Evolutionary conservation across 352 stramenopile genomes (phyloP).

Genomic region (Globisporangium spiculum): DNA sequence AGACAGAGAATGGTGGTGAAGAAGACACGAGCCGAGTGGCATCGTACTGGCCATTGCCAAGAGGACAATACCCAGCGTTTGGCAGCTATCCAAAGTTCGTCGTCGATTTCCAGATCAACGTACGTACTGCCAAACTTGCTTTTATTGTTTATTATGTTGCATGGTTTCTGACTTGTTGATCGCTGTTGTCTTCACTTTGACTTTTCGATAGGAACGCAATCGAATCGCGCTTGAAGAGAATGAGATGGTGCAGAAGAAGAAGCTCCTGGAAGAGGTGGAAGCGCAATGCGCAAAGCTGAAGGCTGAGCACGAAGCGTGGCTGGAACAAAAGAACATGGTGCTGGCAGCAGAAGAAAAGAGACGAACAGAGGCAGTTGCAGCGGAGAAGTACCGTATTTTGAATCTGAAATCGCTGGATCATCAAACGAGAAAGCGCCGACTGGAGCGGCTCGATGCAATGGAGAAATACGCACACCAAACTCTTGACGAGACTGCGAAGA

Average conservation of each 20-base stretch:
- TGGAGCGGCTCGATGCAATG: slow-evolving; percentile 62
- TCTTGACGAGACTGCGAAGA: slow-evolving; percentile 58
- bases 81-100: slow-evolving; percentile 74
- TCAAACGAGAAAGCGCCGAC: slow-evolving; percentile 55
- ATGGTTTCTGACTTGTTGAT: slow-evolving; percentile 1
- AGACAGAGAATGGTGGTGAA: slow-evolving; percentile 1
- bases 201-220: slow-evolving; percentile 59
- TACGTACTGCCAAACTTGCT: slow-evolving; percentile 27
- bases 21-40: background rate
- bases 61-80: slow-evolving; percentile 79
- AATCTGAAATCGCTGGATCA: slow-evolving; percentile 70
- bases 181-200: background rate
- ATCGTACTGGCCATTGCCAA: slow-evolving; percentile 56
- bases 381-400: slow-evolving; percentile 65
- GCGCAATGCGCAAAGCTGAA: slow-evolving; percentile 52
- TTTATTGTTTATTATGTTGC: background rate
- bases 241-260: slow-evolving; percentile 60
- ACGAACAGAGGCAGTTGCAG: slow-evolving; percentile 48
- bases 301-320: slow-evolving; percentile 59
- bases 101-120: slow-evolving; percentile 82
- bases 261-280: slow-evolving; percentile 54
- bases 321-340: slow-evolving; percentile 54
- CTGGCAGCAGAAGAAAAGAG: slow-evolving; percentile 62
- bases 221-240: slow-evolving; percentile 77
- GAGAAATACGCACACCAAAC: slow-evolving; percentile 57